Percentiles rank a stretch among this genome's conserved stretches.
phyloP scores from a whole-genome alignment of 768 basidiomycete genomes.

The Suillus bovinus region DNA sequence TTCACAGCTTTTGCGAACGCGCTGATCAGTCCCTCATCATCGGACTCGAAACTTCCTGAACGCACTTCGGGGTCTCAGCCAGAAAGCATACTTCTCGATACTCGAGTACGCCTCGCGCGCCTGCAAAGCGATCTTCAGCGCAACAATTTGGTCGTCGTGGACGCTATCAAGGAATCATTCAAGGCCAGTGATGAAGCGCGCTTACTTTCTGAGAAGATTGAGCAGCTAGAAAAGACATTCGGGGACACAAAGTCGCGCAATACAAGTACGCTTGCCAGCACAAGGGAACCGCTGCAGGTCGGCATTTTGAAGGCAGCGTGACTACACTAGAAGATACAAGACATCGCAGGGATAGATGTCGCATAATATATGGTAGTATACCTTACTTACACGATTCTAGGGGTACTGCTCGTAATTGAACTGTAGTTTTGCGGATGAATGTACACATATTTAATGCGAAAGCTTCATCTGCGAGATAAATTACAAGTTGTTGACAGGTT shows the following conservation, averaged over 20 bases:
- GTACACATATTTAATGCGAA: not conserved
- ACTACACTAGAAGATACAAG: conserved; percentile 17
- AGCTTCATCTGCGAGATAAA: not conserved
- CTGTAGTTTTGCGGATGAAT: not conserved
- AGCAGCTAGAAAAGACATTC: conserved; percentile 19
- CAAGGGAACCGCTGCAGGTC: conserved; percentile 13
- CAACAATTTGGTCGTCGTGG: conserved; percentile 15
- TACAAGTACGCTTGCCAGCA: not conserved
- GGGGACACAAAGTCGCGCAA: conserved; percentile 11
- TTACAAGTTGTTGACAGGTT: not conserved
- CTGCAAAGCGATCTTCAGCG: conserved; percentile 13
- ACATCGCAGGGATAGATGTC: not conserved
- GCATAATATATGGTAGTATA: not conserved
- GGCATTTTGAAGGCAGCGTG: conserved; percentile 22
- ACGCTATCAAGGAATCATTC: conserved; percentile 19
- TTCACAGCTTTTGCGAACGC: conserved; percentile 26
- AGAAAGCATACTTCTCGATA: conserved; percentile 12
- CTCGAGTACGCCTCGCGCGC: conserved; percentile 12
- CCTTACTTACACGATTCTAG: not conserved
- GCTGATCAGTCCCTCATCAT: not conserved
- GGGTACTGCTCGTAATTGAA: no score
- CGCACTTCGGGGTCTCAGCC: not conserved
- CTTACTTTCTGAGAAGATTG: conserved; percentile 26
- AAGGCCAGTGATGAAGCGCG: conserved; percentile 17
- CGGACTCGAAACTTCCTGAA: not conserved